Conservation (phyloP, 768 basidiomycete genomes). For the Podaxis sp. region DNA sequence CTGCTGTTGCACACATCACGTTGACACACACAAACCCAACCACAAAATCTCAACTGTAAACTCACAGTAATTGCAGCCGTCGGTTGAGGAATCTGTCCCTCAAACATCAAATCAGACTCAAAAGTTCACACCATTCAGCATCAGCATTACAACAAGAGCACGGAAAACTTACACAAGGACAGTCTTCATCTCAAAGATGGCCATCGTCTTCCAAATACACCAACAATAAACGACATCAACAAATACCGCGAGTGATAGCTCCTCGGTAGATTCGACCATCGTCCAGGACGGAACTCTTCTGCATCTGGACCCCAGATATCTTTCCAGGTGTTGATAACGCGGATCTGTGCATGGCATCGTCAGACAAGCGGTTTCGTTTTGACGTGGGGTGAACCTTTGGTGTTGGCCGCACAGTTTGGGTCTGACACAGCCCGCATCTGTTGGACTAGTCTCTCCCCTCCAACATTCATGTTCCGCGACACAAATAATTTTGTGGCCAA, state of each 20-base stretch:
- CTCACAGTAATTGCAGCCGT: slow-evolving; percentile 36
- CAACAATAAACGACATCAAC: slow-evolving; percentile 37
- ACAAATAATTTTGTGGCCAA: too few relatives aligned
- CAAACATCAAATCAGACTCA: slow-evolving; percentile 35
- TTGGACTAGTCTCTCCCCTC: too few relatives aligned
- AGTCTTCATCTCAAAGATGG: slow-evolving; percentile 45
- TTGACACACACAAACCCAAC: background rate
- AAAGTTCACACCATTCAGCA: slow-evolving; percentile 23
- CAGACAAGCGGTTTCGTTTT: background rate
- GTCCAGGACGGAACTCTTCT: slow-evolving; percentile 41
- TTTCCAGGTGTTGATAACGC: slow-evolving; percentile 46
- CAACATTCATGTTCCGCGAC: too few relatives aligned
- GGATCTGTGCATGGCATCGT: slow-evolving; percentile 28
- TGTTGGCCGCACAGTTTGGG: too few relatives aligned
- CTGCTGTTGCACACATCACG: too few relatives aligned
- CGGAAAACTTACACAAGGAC: slow-evolving; percentile 28
- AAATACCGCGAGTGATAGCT: slow-evolving; percentile 31
- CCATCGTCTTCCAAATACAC: slow-evolving; percentile 38
- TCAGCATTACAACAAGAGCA: background rate
- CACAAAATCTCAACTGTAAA: background rate
- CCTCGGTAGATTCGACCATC: slow-evolving; percentile 39
- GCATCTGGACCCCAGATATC: slow-evolving; percentile 49
- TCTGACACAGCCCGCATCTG: too few relatives aligned
- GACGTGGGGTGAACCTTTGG: slow-evolving; percentile 1
- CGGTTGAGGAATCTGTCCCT: slow-evolving; percentile 23